Evolutionary conservation across 108 stramenopile genomes (phyloP), one percentile per base, ranked within the genome.

Genomic region (Cylindrotheca closterium): DNA sequence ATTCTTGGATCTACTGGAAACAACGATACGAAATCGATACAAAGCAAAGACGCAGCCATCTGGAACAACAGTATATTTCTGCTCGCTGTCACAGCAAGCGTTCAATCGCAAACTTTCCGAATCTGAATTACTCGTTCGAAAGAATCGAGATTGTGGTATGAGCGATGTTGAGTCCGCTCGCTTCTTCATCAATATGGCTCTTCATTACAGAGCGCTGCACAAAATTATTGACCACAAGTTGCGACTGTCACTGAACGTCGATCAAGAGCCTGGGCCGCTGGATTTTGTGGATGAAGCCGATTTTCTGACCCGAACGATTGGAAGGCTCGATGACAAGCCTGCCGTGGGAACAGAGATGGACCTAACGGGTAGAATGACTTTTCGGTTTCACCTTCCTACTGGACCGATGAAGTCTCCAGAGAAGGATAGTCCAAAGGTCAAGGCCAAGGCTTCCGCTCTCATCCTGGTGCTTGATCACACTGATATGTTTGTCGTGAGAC

Each of bases 361-460:
- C 60, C 47, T 87, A 21, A 74, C 86, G 22, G 91, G 91, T 4
- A 66, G 86, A 21, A 92, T 60, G 68, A 69, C 76, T n/a, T 92
- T 88, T 55, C 70, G 47, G 54, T 86, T 86, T 47, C 59, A 53
- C 28, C 53, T 74, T 12, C 42, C 57, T 25, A 26, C 28, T 23
- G 55, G 60, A 19, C 33, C 29, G 2, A 42, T 22, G 10, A 52
- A 46, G 1, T 18, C 56, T 0, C 32, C 30, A 18, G 42, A 23
- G n/a, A 51, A 17, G 0, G 22, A 26, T 7, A 27, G 0, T 0
- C 2, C 21, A 12, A 24, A 56, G 21, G 32, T 1, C 1, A 25
- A 29, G 1, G 21, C 55, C 5, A 25, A 19, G 3, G 50, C 19
- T 25, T 42, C 24, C 4, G 21, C 12, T 2, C 46, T 79, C 27